Evolutionary conservation across 78 protist genomes (phyloP), one percentile per base, ranked within the genome.

Genomic region (Mastigamoeba balamuthi): DNA sequence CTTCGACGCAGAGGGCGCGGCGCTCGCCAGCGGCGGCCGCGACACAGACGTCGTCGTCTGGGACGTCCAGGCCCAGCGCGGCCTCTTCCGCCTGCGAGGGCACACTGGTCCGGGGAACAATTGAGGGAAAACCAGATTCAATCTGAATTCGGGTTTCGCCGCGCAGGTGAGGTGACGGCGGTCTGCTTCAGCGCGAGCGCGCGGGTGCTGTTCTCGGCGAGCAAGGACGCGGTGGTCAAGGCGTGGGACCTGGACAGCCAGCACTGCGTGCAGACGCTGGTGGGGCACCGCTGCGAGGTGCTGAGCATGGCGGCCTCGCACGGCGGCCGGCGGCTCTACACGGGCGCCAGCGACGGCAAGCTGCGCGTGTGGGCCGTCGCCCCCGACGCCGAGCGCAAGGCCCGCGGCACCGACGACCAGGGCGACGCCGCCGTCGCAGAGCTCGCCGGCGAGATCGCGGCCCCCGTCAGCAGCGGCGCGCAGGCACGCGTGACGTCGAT

Each of bases 41-140:
- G 98, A 95, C 80, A 89, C 94, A 0, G 87, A 89, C 73, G 40
- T 94, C 7, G 76, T 93, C 0, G 83, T 92, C 4, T 95, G 98
- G 98, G 98, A 95, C 41, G 66, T 88, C 23, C 82, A 87, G 6
- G 84, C 84, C 3, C 94, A 92, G 73, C 6, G 75, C 6, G 98
- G 98, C 4, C n/a, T 85, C 36, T 70, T 70, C 74, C 30, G 81
- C 30, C 52, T 72, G 48, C 43, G 74, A 48, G 33, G 17, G 17
- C 33, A 48, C 17, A 48, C 58, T 25, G 58, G 58, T 17, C 17
- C 58, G 28, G 7, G 33, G 25, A 69, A 3, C 17, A 3, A 43
- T 52, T 6, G 1, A 1, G 5, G 6, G 6, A 5, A 36, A 3
- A 3, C 69, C 1, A 6, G 1, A 4, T 43, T 6, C 6, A 8